Evolutionary conservation across 75 land plant genomes (phyloP).

Genomic region (Cryptomeria japonica): DNA sequence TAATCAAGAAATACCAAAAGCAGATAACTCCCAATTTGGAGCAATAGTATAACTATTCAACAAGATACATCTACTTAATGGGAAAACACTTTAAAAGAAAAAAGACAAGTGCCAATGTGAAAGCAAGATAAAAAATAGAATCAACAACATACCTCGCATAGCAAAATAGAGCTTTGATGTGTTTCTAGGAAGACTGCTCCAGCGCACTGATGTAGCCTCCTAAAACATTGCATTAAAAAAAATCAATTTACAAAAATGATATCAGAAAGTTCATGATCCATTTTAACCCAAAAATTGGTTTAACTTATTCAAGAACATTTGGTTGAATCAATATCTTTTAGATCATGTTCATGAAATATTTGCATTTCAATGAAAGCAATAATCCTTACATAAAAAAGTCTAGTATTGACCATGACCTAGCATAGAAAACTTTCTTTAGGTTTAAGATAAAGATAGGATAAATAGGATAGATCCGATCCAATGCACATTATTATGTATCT

Average conservation of each 20-base stretch:
- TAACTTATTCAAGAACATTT: background rate
- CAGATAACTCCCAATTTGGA: background rate
- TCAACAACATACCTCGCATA: conserved; percentile 63
- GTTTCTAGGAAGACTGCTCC: conserved; percentile 75
- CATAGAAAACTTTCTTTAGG: background rate
- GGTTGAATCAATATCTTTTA: background rate
- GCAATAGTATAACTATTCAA: background rate
- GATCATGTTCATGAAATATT: background rate
- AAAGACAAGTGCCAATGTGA: background rate
- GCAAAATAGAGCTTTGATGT: conserved; percentile 81
- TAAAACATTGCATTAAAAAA: conserved; percentile 22
- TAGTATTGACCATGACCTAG: background rate
- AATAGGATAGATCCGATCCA: background rate
- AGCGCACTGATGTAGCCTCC: conserved; percentile 75
- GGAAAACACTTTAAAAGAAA: background rate
- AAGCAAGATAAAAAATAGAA: conserved; percentile 2
- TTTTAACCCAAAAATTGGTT: background rate
- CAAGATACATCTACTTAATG: background rate
- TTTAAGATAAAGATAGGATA: background rate
- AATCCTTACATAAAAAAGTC: background rate
- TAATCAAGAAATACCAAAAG: background rate
- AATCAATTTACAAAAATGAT: background rate
- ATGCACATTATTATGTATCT: background rate
- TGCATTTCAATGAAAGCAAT: background rate
- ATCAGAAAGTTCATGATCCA: background rate